These are phyloP conservation scores for Cylindrotheca closterium DNA, from an alignment of 108 stramenopile genomes.

Conservation along the genomic window DNA sequence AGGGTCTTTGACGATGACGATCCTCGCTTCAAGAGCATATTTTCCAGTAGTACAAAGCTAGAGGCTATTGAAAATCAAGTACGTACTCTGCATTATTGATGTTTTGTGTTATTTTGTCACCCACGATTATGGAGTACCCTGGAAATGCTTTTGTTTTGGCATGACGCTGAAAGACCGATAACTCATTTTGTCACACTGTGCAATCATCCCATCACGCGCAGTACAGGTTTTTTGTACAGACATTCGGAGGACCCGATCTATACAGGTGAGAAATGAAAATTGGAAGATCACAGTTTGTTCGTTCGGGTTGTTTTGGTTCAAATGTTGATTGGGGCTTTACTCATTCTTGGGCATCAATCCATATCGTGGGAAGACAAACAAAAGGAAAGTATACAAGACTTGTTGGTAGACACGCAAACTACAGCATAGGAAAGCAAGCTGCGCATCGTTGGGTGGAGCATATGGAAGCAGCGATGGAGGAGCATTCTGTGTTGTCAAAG, in stretches of 20 bases:
- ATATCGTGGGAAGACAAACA: slow-evolving; percentile 35
- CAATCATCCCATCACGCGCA: no score
- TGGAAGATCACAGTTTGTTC: neutral
- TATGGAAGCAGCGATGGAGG: slow-evolving; percentile 63
- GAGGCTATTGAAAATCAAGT: slow-evolving; percentile 82
- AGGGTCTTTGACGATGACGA: slow-evolving; percentile 61
- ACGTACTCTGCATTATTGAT: no score
- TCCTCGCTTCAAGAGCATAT: slow-evolving; percentile 76
- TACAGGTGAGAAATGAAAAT: slow-evolving; percentile 40
- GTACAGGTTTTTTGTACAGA: slow-evolving; percentile 76
- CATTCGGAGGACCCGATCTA: slow-evolving; percentile 74
- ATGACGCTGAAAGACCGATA: no score
- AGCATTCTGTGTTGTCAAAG: slow-evolving; percentile 44
- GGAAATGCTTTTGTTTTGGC: no score
- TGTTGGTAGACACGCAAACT: slow-evolving; percentile 81
- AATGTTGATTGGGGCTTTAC: neutral
- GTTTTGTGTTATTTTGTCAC: no score
- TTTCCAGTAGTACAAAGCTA: slow-evolving; percentile 64
- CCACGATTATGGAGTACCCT: no score
- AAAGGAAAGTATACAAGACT: slow-evolving; percentile 78
- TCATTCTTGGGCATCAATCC: neutral
- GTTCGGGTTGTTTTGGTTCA: neutral
- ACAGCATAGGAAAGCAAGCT: slow-evolving; percentile 52
- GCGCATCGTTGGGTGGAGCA: slow-evolving; percentile 73
- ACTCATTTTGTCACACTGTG: no score